Evolutionary conservation across 345 rosid species (phyloP), one percentile per base, ranked within the genome.

Genomic region (Cochlearia excelsa): DNA sequence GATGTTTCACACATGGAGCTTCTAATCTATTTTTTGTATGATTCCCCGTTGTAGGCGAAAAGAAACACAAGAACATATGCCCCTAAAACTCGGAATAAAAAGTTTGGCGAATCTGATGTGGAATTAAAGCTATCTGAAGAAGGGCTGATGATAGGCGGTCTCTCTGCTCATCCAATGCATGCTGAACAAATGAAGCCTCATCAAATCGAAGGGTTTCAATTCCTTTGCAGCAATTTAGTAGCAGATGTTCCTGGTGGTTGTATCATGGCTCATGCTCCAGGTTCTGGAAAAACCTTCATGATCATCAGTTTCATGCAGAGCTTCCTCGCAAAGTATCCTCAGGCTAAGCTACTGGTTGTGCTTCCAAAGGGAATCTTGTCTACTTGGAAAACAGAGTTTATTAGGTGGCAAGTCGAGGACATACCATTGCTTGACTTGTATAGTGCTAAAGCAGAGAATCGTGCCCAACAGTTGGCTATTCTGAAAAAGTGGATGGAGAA

Each of bases 231-330:
- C 63, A 93, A 93, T 58, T 68, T 93, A 63, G 87, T 89, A 48
- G 58, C 72, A 34, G 95, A 87, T 54, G 78, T 79, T 49, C 99
- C 99, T 2, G 87, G 94, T 45, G 99, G 99, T 46, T 89, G 97
- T 73, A 89, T 93, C 72, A 60, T 89, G 81, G 99, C 99, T 47
- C 97, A 93, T 82, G 97, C 97, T 51, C 99, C 99, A 40, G 99
- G 99, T 34, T 93, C 99, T 5, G 99, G 99, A 27, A 89, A 93
- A 75, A 89, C 99, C 26, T 93, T 93, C 66, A 89, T 93, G 95
- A 84, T 93, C 9, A 89, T 93, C 47, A 87, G 99, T 69, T 93
- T 93, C 59, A 79, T 93, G 84, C 99, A 87, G 63, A 89, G 94
- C 68, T 93, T 93, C 64, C 81, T 93, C 37, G 96, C 97, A 38